A percentile compares a stretch with the other conserved stretches of the same genome.
Conservation (phyloP, 2,329 filamentous ascomycete genomes). For the Xylariaceae sp. region DNA sequence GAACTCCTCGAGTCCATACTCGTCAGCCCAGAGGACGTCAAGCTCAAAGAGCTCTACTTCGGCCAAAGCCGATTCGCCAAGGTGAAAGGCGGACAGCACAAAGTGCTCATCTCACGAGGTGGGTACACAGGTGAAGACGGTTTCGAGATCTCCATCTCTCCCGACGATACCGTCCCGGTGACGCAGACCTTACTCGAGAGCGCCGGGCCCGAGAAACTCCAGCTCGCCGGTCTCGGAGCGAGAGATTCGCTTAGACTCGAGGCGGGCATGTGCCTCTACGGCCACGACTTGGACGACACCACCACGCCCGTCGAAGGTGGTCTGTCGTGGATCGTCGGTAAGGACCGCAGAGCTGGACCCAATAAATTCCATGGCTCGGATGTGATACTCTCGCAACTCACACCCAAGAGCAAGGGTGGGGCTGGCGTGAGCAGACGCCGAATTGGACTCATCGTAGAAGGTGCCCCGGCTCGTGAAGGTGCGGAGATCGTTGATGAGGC, state of each 20-base stretch:
- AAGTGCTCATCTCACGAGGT: constrained; percentile 74
- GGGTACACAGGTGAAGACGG: constrained; percentile 98
- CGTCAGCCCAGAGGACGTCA: constrained; percentile 43
- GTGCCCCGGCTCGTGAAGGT: constrained; percentile 85
- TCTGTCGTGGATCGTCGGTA: constrained; percentile 76
- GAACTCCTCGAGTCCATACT: constrained; percentile 65
- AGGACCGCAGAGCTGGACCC: constrained; percentile 59
- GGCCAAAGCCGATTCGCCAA: constrained; percentile 67
- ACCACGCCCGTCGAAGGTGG: constrained; percentile 57
- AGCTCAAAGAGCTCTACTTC: constrained; percentile 73
- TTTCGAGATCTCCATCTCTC: constrained; percentile 88
- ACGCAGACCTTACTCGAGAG: constrained; percentile 66
- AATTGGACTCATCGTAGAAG: constrained; percentile 77
- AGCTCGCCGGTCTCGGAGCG: constrained; percentile 83
- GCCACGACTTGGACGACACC: constrained; percentile 89
- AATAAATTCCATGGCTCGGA: constrained; percentile 82
- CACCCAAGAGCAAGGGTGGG: constrained; percentile 68
- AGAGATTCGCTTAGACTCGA: constrained; percentile 90
- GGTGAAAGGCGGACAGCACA: constrained; percentile 51
- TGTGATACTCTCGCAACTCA: constrained; percentile 72
- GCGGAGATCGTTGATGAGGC: constrained; percentile 66
- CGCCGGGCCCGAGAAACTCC: constrained; percentile 59
- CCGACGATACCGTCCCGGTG: constrained; percentile 59
- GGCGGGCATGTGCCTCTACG: constrained; percentile 98
- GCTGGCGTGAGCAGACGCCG: constrained; percentile 66